These are phyloP conservation scores for Schizophyllum amplum DNA, from an alignment of 1,284 basidiomycete genomes.

Conservation along the genomic window DNA sequence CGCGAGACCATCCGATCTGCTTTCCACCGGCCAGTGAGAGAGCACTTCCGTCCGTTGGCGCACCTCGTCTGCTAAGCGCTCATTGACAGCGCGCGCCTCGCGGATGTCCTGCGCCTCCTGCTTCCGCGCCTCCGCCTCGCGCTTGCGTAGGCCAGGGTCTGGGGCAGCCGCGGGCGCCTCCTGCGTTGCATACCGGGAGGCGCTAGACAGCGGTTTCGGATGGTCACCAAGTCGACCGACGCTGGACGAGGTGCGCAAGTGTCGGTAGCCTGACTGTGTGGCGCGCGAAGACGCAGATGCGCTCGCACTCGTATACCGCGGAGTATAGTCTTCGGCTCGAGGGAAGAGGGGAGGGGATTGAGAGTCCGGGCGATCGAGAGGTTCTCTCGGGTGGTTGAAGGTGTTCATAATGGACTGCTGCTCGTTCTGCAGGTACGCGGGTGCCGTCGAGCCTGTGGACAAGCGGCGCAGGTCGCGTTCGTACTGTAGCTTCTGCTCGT, in stretches of 20 bases:
- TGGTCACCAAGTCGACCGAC: neutral
- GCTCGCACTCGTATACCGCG: neutral
- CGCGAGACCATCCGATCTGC: neutral
- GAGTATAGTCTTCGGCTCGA: neutral
- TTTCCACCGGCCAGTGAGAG: neutral
- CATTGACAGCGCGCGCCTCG: constrained; percentile 7
- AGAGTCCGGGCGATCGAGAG: neutral
- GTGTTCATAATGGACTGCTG: neutral
- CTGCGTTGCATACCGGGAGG: neutral
- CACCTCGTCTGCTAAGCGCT: neutral
- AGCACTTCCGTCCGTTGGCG: neutral
- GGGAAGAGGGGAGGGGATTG: neutral
- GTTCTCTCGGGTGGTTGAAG: neutral
- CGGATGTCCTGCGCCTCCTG: constrained; percentile 13
- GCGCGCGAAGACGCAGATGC: neutral
- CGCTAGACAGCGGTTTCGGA: neutral
- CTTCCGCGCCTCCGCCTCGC: constrained; percentile 10
- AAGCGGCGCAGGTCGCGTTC: neutral
- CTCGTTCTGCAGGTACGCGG: neutral
- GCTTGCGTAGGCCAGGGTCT: neutral
- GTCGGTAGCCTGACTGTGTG: neutral
- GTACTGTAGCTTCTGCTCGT: neutral
- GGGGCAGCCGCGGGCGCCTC: neutral
- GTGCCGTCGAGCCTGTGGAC: neutral
- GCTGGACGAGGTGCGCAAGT: neutral